Base-by-base conservation (phyloP, 176 grass and related monocot species). In the Hyparrhenia diplandra region DNA sequence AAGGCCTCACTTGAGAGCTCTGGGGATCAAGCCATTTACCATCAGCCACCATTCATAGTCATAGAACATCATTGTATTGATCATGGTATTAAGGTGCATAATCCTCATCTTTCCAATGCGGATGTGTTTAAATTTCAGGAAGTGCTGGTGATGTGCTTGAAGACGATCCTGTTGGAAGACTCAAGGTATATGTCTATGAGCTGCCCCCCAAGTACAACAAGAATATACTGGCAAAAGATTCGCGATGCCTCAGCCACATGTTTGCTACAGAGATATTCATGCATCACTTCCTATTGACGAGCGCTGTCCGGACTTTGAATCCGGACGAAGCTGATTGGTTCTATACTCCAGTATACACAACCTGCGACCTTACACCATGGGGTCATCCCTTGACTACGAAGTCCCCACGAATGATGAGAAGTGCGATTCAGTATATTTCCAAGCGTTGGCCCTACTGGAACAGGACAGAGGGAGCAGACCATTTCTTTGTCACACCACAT, bases 231-330 rank as follows among this genome's bases (percentile, higher is more conserved):
- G 76, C 85, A 18, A 93, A 82, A 54, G 91, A 93, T 67, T 81
- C 91, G 32, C 84, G 91, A 39, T 93, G 91, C 60, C 91, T 93
- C 72, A 89, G 71, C 59, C 91, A 93, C 77, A 93, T 93, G 91
- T 93, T 93, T 60, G 91, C 91, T 32, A 88, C 91, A 1, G 91
- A 93, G 81, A 89, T 93, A 64, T 93, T 93, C 81, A 89, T 93
- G 84, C 91, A 93, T 30, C 84, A 84, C 8, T 93, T 93, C 84
- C 45, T 93, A 16, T 25, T 93, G 59, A 82, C 91, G 1, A 93
- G 87, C 55, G 87, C 81, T 0, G 83, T 71, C 40, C 65, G 91
- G 2, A 89, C 91, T 36, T 61, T 87, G 21, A 84, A 93, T 57
- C 87, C 91, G 2, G 91, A 93, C 37, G 84, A 93, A 58, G 91